phyloP scores from a whole-genome alignment of 202 grass and related monocot species.

The Digitaria exilis region DNA sequence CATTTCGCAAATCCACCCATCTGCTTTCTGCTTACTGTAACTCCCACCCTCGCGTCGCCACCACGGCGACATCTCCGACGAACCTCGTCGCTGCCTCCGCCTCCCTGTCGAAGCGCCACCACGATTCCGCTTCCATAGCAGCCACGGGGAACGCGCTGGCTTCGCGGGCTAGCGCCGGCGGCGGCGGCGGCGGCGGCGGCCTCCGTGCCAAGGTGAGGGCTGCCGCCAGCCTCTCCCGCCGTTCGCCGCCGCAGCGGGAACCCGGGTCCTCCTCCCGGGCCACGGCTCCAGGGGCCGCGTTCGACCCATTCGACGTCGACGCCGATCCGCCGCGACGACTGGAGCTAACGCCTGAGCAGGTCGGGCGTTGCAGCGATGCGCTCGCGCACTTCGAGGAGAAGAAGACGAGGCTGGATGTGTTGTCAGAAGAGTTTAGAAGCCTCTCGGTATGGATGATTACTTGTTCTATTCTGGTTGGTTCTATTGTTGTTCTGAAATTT shows the following conservation, averaged over 20 bases:
- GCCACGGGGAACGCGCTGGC: constrained; percentile 49
- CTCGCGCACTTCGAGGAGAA: constrained; percentile 59
- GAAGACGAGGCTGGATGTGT: constrained; percentile 18
- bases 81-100: neutral
- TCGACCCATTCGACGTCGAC: constrained; percentile 43
- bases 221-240: constrained; percentile 5
- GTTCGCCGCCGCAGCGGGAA: neutral
- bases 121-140: neutral
- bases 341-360: constrained; percentile 55
- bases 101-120: neutral
- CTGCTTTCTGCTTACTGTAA: neutral
- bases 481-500: neutral
- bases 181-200: constrained; percentile 3
- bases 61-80: constrained; percentile 8
- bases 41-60: neutral
- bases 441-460: constrained; percentile 56
- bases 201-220: constrained; percentile 36
- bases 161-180: constrained; percentile 33
- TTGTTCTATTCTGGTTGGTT: neutral
- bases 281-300: neutral
- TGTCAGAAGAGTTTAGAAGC: constrained; percentile 54
- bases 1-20: neutral
- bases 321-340: constrained; percentile 40
- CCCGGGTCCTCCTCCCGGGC: neutral
- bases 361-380: constrained; percentile 52